Evolutionary conservation across 257 asterid species (phyloP).

Genomic region (Apocynum venetum): DNA sequence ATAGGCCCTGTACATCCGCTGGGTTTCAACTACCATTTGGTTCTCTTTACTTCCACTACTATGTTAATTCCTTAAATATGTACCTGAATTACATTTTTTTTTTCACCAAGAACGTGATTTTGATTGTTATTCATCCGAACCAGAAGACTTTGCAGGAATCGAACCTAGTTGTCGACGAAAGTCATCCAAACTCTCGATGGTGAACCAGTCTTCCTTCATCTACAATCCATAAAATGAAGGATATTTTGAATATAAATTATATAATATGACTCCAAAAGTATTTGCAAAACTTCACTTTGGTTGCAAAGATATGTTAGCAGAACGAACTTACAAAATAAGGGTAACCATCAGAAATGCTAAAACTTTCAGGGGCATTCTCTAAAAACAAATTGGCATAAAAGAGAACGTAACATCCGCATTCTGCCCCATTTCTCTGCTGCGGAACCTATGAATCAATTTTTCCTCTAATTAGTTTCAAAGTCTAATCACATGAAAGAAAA

Average conservation of each 20-base stretch:
- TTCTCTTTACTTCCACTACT: background rate
- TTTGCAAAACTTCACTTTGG: background rate
- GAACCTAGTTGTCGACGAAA: slow-evolving; percentile 36
- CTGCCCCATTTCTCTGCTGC: slow-evolving; percentile 46
- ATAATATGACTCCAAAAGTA: background rate
- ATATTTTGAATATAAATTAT: background rate
- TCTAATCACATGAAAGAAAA: background rate
- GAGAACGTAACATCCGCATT: slow-evolving; percentile 62
- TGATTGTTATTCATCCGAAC: background rate
- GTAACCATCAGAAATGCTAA: slow-evolving; percentile 43
- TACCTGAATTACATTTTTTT: background rate
- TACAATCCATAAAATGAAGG: slow-evolving; percentile 11
- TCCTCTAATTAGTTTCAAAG: slow-evolving; percentile 9
- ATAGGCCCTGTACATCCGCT: background rate
- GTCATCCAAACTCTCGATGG: slow-evolving; percentile 34
- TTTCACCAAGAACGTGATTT: background rate
- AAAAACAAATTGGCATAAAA: slow-evolving; percentile 44
- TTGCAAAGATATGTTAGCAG: background rate
- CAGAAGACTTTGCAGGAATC: background rate
- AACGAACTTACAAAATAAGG: slow-evolving; percentile 61
- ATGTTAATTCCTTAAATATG: background rate
- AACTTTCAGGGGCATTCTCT: slow-evolving; percentile 42
- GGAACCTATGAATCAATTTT: slow-evolving; percentile 52
- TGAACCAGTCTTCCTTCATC: slow-evolving; percentile 64
- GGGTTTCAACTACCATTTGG: background rate